Evolutionary conservation across 768 basidiomycete genomes (phyloP).

Genomic region (Rhodotorula diobovata): DNA sequence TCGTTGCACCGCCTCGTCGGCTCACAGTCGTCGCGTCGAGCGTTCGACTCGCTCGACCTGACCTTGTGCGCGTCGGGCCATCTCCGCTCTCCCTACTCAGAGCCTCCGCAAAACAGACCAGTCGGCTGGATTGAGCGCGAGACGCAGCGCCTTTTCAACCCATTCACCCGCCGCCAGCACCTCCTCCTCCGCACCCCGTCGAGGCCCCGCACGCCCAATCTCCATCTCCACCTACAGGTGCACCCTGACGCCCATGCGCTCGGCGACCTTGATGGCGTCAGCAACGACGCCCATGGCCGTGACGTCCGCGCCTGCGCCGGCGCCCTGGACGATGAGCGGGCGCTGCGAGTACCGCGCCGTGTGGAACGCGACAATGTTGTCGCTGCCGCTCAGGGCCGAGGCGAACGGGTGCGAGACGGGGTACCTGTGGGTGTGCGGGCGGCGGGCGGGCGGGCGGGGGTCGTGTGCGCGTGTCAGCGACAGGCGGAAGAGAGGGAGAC

Average conservation of each 20-base stretch:
- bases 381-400: conserved; percentile 88
- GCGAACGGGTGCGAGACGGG: conserved; percentile 86
- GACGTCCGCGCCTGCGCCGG: conserved; percentile 95
- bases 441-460: no score
- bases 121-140: no score
- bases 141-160: not conserved
- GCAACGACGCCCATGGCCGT: conserved; percentile 97
- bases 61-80: no score
- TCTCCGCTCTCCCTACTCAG: no score
- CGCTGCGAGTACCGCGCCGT: conserved; percentile 82
- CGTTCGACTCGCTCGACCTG: no score
- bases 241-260: conserved; percentile 41
- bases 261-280: conserved; percentile 62
- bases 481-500: not conserved
- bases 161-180: no score
- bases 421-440: conserved; percentile 57
- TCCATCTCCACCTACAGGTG: conserved; percentile 12
- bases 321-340: conserved; percentile 89
- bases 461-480: no score
- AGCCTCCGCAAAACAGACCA: no score
- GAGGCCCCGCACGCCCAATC: no score
- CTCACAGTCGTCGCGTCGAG: not conserved
- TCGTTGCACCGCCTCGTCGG: not conserved
- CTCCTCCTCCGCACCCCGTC: not conserved
- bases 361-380: conserved; percentile 97